Evolutionary conservation across 169 alveolate genomes (phyloP).

Genomic region (Condylostoma magnum): DNA sequence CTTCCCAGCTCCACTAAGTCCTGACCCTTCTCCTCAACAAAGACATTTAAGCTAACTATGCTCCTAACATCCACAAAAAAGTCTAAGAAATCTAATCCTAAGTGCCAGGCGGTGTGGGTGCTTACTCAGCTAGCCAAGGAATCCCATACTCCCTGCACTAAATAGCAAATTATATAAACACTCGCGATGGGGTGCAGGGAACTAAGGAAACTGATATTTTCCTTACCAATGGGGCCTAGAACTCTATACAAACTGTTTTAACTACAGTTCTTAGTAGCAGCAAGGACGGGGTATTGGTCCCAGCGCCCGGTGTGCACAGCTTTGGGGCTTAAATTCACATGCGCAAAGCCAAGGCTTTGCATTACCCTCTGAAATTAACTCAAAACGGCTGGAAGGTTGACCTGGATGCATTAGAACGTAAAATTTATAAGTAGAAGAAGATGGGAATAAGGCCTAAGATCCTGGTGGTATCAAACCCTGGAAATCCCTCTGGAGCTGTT

Average conservation of each 20-base stretch:
- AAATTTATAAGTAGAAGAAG: conserved; percentile 29
- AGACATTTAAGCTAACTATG: no score
- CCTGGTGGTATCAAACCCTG: conserved; percentile 86
- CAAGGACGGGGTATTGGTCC: conserved; percentile 84
- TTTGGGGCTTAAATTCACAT: conserved; percentile 78
- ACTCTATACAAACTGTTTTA: conserved; percentile 61
- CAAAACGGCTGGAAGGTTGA: conserved; percentile 56
- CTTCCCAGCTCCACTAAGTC: no score
- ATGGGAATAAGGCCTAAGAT: conserved; percentile 67
- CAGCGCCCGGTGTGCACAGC: conserved; percentile 89
- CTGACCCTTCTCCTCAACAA: no score
- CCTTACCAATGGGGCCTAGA: conserved; percentile 81
- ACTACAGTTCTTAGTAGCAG: conserved; percentile 52
- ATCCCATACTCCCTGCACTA: conserved; percentile 22
- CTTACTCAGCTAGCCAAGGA: conserved; percentile 46
- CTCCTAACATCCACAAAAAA: no score
- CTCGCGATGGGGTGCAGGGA: conserved; percentile 53
- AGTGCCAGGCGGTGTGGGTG: conserved; percentile 41
- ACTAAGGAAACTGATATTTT: conserved; percentile 49
- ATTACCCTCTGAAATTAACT: conserved; percentile 70
- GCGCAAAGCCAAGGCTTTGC: conserved; percentile 66
- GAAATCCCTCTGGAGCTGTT: conserved; percentile 86
- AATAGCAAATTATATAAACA: conserved; percentile 33
- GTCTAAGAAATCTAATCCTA: not conserved
- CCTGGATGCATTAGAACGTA: conserved; percentile 34